Percentiles rank a stretch among this genome's conserved stretches.
Conservation (phyloP, 23 red algal genomes). For the Pyropia yezoensis region DNA sequence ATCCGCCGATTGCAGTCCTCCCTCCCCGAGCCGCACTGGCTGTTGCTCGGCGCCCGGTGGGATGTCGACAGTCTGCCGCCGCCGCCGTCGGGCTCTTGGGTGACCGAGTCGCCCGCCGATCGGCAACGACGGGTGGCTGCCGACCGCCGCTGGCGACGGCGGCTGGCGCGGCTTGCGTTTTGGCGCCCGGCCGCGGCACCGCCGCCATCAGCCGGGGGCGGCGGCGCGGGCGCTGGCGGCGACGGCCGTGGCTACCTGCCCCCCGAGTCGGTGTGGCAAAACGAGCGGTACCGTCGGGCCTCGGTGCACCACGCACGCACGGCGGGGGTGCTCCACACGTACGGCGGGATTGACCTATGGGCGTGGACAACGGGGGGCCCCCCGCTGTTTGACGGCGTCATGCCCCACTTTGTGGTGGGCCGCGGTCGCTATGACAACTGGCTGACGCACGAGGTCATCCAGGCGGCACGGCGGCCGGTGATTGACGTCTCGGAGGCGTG, state of each 20-base stretch:
- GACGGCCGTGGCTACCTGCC: no score
- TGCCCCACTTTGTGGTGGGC: constrained; percentile 82
- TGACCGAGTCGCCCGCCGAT: no score
- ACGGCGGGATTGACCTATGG: constrained; percentile 93
- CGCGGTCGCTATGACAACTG: constrained; percentile 97
- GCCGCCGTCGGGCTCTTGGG: no score
- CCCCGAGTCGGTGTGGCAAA: no score
- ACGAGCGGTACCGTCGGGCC: constrained; percentile 6
- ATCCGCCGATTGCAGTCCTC: constrained; percentile 32
- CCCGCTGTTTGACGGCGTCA: constrained; percentile 26
- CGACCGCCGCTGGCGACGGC: no score
- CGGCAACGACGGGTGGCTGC: no score
- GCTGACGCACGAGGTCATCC: constrained; percentile 85
- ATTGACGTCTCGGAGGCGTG: constrained; percentile 82
- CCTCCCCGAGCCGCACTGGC: constrained; percentile 21
- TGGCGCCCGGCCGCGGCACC: no score
- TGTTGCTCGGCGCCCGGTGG: constrained; percentile 87
- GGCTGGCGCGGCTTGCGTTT: no score
- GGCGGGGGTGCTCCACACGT: constrained; percentile 74
- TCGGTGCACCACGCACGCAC: constrained; percentile 27
- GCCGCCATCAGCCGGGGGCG: no score
- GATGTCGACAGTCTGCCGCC: constrained; percentile 54
- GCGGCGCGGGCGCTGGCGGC: no score
- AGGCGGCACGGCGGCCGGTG: constrained; percentile 26
- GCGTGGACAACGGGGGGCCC: constrained; percentile 52